These are phyloP conservation scores for Pestalotiopsis sp. DNA, from an alignment of 2,329 filamentous ascomycete species.

Conservation along the genomic window DNA sequence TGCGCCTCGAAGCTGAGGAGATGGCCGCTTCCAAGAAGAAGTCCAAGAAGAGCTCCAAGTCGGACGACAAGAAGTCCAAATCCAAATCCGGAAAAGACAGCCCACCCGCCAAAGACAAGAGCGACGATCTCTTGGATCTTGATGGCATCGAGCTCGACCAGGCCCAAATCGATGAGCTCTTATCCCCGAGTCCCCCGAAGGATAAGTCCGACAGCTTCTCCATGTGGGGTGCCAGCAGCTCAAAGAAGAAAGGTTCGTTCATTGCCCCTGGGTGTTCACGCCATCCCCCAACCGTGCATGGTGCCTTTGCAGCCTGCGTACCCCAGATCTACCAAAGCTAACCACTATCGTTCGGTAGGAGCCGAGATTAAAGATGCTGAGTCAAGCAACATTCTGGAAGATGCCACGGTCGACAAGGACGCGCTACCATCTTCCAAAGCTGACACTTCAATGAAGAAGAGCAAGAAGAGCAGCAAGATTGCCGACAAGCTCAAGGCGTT, in stretches of 20 bases:
- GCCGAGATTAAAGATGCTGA: slow-evolving; percentile 53
- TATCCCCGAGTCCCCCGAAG: slow-evolving; percentile 26
- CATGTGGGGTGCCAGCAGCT: slow-evolving; percentile 53
- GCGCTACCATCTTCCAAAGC: slow-evolving; percentile 41
- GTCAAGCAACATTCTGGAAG: slow-evolving; percentile 51
- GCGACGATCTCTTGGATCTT: slow-evolving; percentile 29
- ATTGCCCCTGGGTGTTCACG: slow-evolving; percentile 15
- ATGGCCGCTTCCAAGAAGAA: slow-evolving; percentile 36
- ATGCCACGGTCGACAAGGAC: slow-evolving; percentile 41
- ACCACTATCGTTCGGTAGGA: slow-evolving; percentile 27
- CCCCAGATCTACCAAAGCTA: slow-evolving; percentile 13
- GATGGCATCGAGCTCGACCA: slow-evolving; percentile 32
- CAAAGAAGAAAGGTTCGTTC: slow-evolving; percentile 40
- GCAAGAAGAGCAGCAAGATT: slow-evolving; percentile 57
- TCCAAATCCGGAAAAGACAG: slow-evolving; percentile 9
- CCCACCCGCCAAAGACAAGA: slow-evolving; percentile 15
- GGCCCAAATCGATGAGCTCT: slow-evolving; percentile 22
- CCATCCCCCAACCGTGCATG: slow-evolving; percentile 12
- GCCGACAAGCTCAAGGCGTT: slow-evolving; percentile 61
- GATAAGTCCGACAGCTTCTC: slow-evolving; percentile 49
- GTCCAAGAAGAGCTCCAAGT: slow-evolving; percentile 43
- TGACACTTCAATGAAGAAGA: slow-evolving; percentile 43
- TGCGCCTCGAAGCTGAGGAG: slow-evolving; percentile 13
- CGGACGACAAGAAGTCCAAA: slow-evolving; percentile 32
- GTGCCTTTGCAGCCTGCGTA: slow-evolving; percentile 20